Conservation (phyloP, 805 yeast genomes). For the Saccharomycopsis capsularis region DNA sequence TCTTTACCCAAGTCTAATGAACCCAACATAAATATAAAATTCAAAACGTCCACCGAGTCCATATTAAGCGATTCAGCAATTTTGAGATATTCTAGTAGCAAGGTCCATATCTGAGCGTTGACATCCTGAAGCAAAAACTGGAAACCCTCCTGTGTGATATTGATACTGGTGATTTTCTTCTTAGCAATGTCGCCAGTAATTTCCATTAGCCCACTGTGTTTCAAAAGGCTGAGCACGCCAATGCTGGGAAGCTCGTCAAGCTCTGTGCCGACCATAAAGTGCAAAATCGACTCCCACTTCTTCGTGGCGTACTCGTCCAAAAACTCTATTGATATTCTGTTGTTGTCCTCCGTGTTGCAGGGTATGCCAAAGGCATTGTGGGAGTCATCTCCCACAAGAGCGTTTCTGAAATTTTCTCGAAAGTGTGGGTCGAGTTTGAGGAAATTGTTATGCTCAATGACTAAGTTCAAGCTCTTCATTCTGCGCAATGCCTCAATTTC, state of each 20-base stretch:
- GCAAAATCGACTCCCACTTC: constrained; percentile 93
- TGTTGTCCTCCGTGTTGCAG: constrained; percentile 40
- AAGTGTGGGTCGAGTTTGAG: constrained; percentile 65
- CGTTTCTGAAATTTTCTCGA: constrained; percentile 66
- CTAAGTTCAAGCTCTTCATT: constrained; percentile 65
- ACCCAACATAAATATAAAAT: constrained; percentile 89
- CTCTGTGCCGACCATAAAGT: constrained; percentile 96
- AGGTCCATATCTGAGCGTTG: constrained; percentile 91
- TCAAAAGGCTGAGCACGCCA: constrained; percentile 72
- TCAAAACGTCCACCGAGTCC: constrained; percentile 94
- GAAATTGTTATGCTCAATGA: constrained; percentile 49
- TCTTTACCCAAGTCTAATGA: constrained; percentile 87
- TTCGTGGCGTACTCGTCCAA: constrained; percentile 74
- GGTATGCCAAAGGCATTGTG: constrained; percentile 73
- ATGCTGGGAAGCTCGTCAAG: constrained; percentile 60
- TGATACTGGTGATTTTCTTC: constrained; percentile 7
- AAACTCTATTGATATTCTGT: constrained; percentile 53
- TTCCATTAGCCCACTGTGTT: constrained; percentile 85
- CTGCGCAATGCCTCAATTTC: constrained; percentile 74
- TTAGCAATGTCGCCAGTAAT: constrained; percentile 31
- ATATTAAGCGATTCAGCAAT: constrained; percentile 76
- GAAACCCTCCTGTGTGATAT: constrained; percentile 84
- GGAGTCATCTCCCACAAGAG: constrained; percentile 71
- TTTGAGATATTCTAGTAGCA: constrained; percentile 78
- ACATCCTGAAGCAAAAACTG: constrained; percentile 90